Evolutionary conservation across 208 protist species (phyloP), one percentile per base, ranked within the genome.

Genomic region (Porcisia deanei): DNA sequence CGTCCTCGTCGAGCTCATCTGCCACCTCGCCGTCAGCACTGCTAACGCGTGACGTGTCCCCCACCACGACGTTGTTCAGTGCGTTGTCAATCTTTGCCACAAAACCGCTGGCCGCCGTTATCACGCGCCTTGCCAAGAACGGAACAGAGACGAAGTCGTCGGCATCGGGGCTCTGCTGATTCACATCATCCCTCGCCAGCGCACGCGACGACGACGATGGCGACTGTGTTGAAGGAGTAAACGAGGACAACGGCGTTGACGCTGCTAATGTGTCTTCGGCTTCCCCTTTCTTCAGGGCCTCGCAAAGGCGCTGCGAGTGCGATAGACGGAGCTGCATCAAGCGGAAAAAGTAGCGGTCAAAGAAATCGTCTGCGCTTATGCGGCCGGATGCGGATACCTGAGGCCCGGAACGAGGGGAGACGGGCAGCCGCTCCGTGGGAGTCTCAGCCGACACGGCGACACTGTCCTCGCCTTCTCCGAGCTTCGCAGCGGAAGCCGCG

Each of bases 321-420:
- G 77, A 81, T 30, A 78, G 59, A 37, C 91, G 91, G 68, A 94
- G 81, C 85, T 94, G 88, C 30, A 83, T 76, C n/a, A 96, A 88
- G 37, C 89, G 89, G 73, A 96, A 94, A 75, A 94, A 94, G 81
- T 96, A 96, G 30, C 89, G 91, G 53, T 94, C 88, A 76, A 96
- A 94, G 64, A 96, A 96, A n/a, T 78, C 83, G 74, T 94, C 87
- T 67, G 91, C 87, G 8, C 61, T 85, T 1, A 96, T 68, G 45
- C 41, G 5, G 54, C 49, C 66, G 8, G 12, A 45, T 20, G 34
- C 71, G 16, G 68, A 47, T 1, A 41, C 60, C 49, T 39, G 30
- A 8, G 41, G 18, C 37, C 47, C 14, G 5, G 71, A 61, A 14
- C 53, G 22, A 43, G 16, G 22, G 18, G 63, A 67, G 16, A 22